A percentile compares a stretch with the other conserved stretches of the same genome.
phyloP scores from a whole-genome alignment of 2,329 filamentous ascomycete species.

The Dryadomyces quercus-mongolicae region DNA sequence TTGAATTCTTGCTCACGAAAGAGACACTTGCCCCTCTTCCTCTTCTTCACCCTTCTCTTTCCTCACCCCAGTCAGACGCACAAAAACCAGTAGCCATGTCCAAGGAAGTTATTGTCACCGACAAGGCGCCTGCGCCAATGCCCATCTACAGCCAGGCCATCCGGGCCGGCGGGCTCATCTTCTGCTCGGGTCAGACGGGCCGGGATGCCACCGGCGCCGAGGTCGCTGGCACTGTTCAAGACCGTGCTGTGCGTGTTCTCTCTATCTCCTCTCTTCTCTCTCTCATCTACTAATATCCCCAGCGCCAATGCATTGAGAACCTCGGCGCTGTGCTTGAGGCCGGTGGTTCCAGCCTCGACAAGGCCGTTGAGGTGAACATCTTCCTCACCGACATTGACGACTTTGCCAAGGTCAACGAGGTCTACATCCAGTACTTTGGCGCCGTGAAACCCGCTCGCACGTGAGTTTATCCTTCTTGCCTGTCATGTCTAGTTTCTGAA shows the following conservation, averaged over 20 bases:
- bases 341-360: conserved; percentile 36
- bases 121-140: conserved; percentile 28
- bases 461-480: conserved; percentile 16
- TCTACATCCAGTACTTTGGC: conserved; percentile 46
- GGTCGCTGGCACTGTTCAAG: conserved; percentile 50
- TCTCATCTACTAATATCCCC: background rate
- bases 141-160: conserved; percentile 43
- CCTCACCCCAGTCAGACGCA: background rate
- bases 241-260: conserved; percentile 39
- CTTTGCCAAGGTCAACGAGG: conserved; percentile 63
- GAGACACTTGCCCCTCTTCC: background rate
- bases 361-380: conserved; percentile 81
- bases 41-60: background rate
- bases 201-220: conserved; percentile 44
- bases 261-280: background rate
- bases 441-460: conserved; percentile 26
- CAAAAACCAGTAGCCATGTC: conserved; percentile 1
- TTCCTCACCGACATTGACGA: conserved; percentile 85
- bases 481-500: background rate
- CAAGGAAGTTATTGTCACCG: conserved; percentile 25
- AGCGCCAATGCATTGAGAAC: conserved; percentile 59
- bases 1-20: background rate
- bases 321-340: background rate
- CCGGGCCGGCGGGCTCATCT: conserved; percentile 55
- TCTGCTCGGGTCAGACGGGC: conserved; percentile 60